Evolutionary conservation across 768 basidiomycete species (phyloP).

Genomic region (Sistotremastrum niveocremeum): DNA sequence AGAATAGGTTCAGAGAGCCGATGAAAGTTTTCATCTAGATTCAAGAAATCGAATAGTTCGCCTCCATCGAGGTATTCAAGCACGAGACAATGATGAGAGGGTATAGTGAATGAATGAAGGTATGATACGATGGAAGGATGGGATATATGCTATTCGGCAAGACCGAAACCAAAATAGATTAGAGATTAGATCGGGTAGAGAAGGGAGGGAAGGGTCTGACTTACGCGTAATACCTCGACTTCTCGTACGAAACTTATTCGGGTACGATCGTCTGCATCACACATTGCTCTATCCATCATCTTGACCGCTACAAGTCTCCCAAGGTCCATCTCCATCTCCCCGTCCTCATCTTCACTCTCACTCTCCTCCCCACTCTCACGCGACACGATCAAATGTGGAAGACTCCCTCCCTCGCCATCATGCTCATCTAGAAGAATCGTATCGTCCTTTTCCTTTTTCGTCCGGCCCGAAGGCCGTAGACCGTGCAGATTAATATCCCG

Average conservation of each 20-base stretch:
- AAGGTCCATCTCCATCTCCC: slow-evolving; percentile 5
- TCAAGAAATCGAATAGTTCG: slow-evolving; percentile 68
- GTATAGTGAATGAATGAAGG: slow-evolving; percentile 55
- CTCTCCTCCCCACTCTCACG: slow-evolving; percentile 37
- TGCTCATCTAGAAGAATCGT: slow-evolving; percentile 3
- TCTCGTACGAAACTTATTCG: slow-evolving; percentile 69
- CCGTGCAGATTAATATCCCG: slow-evolving; percentile 12
- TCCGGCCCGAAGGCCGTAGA: slow-evolving; percentile 2
- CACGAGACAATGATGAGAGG: slow-evolving; percentile 63
- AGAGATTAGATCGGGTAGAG: not conserved
- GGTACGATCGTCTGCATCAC: slow-evolving; percentile 52
- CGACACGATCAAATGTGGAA: slow-evolving; percentile 7
- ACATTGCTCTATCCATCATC: slow-evolving; percentile 30
- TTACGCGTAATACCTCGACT: slow-evolving; percentile 69
- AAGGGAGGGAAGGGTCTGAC: slow-evolving; percentile 19
- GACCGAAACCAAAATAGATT: slow-evolving; percentile 3
- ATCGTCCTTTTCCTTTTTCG: slow-evolving; percentile 5
- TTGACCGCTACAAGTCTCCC: slow-evolving; percentile 40
- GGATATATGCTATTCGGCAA: slow-evolving; percentile 45
- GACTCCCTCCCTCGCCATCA: slow-evolving; percentile 7
- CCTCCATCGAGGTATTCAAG: slow-evolving; percentile 68
- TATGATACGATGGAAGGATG: slow-evolving; percentile 71
- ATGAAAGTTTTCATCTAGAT: slow-evolving; percentile 26
- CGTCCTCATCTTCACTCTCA: slow-evolving; percentile 9
- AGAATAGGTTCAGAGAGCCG: slow-evolving; percentile 32